Evolutionary conservation across 1,284 basidiomycete genomes (phyloP), one percentile per base, ranked within the genome.

Genomic region (Coniferiporia weirii): DNA sequence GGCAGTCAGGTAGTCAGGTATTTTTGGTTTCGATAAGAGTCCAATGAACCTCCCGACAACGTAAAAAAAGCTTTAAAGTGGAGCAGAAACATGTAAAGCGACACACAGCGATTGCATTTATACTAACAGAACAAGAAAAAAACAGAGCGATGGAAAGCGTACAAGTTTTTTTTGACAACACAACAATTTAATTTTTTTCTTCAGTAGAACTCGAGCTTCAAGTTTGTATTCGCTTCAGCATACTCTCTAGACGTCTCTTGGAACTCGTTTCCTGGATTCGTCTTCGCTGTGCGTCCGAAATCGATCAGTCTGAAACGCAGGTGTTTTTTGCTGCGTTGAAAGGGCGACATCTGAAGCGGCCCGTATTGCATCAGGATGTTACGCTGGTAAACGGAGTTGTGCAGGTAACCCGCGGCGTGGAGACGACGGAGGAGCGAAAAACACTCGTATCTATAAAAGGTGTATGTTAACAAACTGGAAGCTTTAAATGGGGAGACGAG

Each of bases 241-340:
- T 49, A 54, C 22, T 59, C 58, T 10, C 8, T 19, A 22, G 20
- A 43, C 22, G 36, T 20, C 8, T 54, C 12, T 4, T 46, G 17
- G 36, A 32, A 56, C 6, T 20, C 51, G 13, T 60, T 19, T 6
- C n/a, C 19, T 9, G 15, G 27, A 1, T 48, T 32, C 20, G 19
- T 15, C 15, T 47, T 56, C 12, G 10, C 44, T 9, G 54, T 52
- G 7, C 61, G 52, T 32, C 76, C 75, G 34, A 74, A 73, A 59
- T 76, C 75, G 19, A 77, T 74, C 56, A 76, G 36, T 19, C 75
- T 67, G 62, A 75, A 76, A 40, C 71, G 72, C 12, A 64, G 63
- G 13, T 67, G 64, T 0, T 65, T 59, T 6, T 63, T 12, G 10
- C 66, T 68, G 34, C 75, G 66, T 13, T 35, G 19, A 10, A 61